Percentiles rank a stretch among this genome's conserved stretches.
These are phyloP conservation scores for Lachnellula arida DNA, from an alignment of 2,329 filamentous ascomycete species.

Conservation along the genomic window DNA sequence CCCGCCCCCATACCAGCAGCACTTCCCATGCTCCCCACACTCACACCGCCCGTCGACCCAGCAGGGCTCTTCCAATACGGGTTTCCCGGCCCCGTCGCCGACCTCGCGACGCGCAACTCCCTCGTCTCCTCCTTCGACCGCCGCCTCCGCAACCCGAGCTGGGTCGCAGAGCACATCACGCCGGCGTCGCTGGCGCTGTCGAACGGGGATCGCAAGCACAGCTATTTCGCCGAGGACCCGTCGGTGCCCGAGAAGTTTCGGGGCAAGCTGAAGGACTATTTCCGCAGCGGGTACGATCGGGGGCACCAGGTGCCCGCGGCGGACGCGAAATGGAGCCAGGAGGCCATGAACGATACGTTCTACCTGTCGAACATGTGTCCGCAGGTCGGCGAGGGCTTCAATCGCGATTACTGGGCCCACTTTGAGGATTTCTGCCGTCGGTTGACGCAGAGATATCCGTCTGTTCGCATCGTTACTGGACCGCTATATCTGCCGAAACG, in stretches of 20 bases:
- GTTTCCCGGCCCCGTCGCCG: conserved; percentile 85
- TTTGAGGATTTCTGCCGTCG: conserved; percentile 95
- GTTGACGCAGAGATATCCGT: conserved; percentile 75
- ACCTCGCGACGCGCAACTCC: conserved; percentile 71
- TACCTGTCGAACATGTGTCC: conserved; percentile 95
- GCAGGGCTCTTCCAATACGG: conserved; percentile 78
- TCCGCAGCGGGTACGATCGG: conserved; percentile 88
- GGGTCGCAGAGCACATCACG: conserved; percentile 97
- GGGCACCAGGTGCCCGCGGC: conserved; percentile 97
- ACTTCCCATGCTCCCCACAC: conserved; percentile 21
- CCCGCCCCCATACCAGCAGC: conserved; percentile 25
- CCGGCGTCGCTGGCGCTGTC: conserved; percentile 70
- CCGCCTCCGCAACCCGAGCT: conserved; percentile 83
- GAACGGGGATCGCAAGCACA: conserved; percentile 80
- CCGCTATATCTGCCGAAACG: conserved; percentile 87
- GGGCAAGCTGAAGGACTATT: conserved; percentile 89
- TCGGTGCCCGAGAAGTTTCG: conserved; percentile 81
- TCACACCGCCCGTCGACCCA: conserved; percentile 60
- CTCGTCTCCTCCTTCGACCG: conserved; percentile 89
- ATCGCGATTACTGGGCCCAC: conserved; percentile 98
- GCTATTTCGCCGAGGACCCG: conserved; percentile 75
- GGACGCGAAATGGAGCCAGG: conserved; percentile 92
- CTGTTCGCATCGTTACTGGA: conserved; percentile 86
- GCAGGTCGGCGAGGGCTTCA: conserved; percentile 97
- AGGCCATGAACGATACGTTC: conserved; percentile 94